Base-by-base conservation (phyloP, 805 yeast genomes). In the Metschnikowia chrysomelidarum region DNA sequence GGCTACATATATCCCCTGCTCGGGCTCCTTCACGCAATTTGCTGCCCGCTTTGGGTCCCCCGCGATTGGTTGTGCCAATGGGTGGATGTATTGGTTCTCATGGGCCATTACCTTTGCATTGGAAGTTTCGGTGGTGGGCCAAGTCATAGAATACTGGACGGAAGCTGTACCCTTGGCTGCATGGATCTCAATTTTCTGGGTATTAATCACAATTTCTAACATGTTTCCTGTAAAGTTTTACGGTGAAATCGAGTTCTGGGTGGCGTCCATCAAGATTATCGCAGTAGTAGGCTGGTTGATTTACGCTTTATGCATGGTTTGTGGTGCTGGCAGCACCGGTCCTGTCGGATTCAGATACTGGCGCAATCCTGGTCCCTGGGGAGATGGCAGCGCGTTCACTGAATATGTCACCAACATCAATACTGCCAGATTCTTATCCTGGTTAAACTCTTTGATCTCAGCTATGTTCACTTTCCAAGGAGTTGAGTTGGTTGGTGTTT, bases 391-490 rank as follows among this genome's bases (percentile, higher is more conserved):
- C 24, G 58, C 73, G 22, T 36, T 34, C 18, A 30, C 21, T 3
- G 35, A 36, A 12, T 32, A 32, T 26, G 76, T 78, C 10, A 42
- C 53, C 11, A 65, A 75, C 52, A 50, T 49, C 7, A 64, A 67
- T 42, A 76, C 81, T 29, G 84, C 69, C 33, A 68, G 80, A 54
- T 80, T 82, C 52, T 60, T 80, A 32, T 87, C 87, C 34, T 80
- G 83, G 82, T 72, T 81, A 35, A 67, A 78, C 7, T 80, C 87
- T 4, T 67, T 82, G 50, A 71, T 82, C 44, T 76, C 75, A 38
- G 86, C 89, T 23, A 83, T 85, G n/a, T 83, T 83, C 67, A 82
- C 89, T 18, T 82, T 74, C 58, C 88, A 82, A 62, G 89, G 89
- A 58, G 80, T 83, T 32, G 93, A 83, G 58, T 68, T 81, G 55